Evolutionary conservation across 371 early-diverging fungal species (phyloP).

Genomic region (Mortierella polycephala): DNA sequence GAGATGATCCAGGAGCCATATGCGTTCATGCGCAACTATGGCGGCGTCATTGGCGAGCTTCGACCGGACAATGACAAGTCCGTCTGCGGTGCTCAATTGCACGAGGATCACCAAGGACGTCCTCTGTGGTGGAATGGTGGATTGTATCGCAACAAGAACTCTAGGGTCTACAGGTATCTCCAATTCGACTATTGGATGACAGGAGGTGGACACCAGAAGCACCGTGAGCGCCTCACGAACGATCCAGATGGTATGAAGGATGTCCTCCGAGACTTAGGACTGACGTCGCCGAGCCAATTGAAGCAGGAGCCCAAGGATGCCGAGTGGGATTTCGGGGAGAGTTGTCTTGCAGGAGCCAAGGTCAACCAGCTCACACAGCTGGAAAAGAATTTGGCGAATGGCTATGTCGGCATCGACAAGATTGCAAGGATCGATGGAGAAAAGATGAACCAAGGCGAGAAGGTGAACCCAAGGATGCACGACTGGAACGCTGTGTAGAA

Average conservation of each 20-base stretch:
- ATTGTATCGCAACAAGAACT: slow-evolving; percentile 61
- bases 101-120: slow-evolving; percentile 53
- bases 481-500: slow-evolving; percentile 27
- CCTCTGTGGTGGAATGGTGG: slow-evolving; percentile 69
- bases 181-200: slow-evolving; percentile 55
- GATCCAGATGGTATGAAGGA: not conserved
- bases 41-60: slow-evolving; percentile 69
- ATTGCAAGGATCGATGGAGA: slow-evolving; percentile 18
- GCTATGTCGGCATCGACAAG: slow-evolving; percentile 23
- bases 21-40: slow-evolving; percentile 64
- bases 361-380: slow-evolving; percentile 7
- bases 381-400: slow-evolving; percentile 25
- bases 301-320: slow-evolving; percentile 19
- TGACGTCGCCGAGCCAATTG: slow-evolving; percentile 15
- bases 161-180: slow-evolving; percentile 54
- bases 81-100: slow-evolving; percentile 68
- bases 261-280: slow-evolving; percentile 3
- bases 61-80: slow-evolving; percentile 58
- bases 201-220: slow-evolving; percentile 48
- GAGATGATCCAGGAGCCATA: slow-evolving; percentile 69
- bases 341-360: slow-evolving; percentile 23
- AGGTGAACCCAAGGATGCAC: slow-evolving; percentile 22
- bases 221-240: slow-evolving; percentile 29
- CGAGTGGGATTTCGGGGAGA: slow-evolving; percentile 31
- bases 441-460: slow-evolving; percentile 2